Conservation (phyloP, 768 basidiomycete species). For the Leccinum imitatum region DNA sequence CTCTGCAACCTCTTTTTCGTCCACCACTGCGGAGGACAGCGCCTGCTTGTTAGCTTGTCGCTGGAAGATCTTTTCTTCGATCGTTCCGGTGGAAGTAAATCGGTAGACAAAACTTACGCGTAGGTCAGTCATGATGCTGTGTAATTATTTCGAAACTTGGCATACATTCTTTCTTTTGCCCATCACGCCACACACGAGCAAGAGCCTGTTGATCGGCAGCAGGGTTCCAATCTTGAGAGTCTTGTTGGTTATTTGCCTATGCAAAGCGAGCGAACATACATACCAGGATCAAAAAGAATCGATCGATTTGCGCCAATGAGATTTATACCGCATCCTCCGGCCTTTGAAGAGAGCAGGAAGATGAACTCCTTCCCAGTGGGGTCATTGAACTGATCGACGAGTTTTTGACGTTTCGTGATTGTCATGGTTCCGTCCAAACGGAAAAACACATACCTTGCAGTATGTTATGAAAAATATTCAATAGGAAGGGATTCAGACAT, state of each 20-base stretch:
- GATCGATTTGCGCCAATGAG: slow-evolving; percentile 93
- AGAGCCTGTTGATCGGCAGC: slow-evolving; percentile 98
- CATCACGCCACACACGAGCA: slow-evolving; percentile 98
- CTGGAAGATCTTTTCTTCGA: slow-evolving; percentile 99
- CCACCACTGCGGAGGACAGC: slow-evolving; percentile 96
- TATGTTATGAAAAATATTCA: background rate
- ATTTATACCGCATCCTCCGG: slow-evolving; percentile 96
- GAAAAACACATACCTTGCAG: slow-evolving; percentile 81
- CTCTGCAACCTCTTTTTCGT: slow-evolving; percentile 93
- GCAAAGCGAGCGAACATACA: slow-evolving; percentile 9
- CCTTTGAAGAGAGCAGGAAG: slow-evolving; percentile 92
- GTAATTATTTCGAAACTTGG: background rate
- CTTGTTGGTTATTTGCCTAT: background rate
- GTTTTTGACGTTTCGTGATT: slow-evolving; percentile 88
- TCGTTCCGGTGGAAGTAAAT: slow-evolving; percentile 95
- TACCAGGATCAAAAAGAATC: slow-evolving; percentile 94
- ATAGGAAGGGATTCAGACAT: background rate
- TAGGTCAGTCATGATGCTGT: background rate
- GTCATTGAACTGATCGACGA: slow-evolving; percentile 95
- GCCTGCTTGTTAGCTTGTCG: slow-evolving; percentile 96
- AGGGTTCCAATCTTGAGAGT: slow-evolving; percentile 88
- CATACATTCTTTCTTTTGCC: slow-evolving; percentile 99
- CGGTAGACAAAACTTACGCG: slow-evolving; percentile 91
- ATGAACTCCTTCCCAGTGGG: slow-evolving; percentile 92
- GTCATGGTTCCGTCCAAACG: slow-evolving; percentile 95